Percentiles rank a stretch among this genome's conserved stretches.
Evolutionary conservation across 768 basidiomycete genomes (phyloP).

Genomic region (Calocera viscosa): DNA sequence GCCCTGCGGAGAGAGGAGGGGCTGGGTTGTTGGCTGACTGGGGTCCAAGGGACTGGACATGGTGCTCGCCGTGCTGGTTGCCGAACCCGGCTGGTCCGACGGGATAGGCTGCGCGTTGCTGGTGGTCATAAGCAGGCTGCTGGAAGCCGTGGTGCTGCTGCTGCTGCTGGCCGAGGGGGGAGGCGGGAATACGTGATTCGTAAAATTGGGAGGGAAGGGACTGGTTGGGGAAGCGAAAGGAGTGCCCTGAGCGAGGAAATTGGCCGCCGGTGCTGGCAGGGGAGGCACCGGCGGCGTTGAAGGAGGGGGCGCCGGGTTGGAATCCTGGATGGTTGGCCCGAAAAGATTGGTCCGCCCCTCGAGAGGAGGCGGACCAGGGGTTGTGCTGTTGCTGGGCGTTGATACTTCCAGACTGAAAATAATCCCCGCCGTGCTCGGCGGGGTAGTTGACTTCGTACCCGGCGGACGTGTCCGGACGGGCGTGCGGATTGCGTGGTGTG

Average conservation of each 20-base stretch:
- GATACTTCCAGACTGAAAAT: background rate
- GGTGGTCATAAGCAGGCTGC: background rate
- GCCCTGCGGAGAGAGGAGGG: background rate
- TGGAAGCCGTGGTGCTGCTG: background rate
- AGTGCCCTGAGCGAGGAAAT: slow-evolving; percentile 2
- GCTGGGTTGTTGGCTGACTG: background rate
- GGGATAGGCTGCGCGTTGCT: background rate
- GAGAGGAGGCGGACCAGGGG: background rate
- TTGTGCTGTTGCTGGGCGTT: background rate
- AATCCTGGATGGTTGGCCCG: background rate
- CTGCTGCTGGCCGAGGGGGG: background rate
- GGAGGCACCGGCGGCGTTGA: background rate
- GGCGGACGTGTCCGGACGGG: background rate
- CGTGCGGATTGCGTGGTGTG: background rate
- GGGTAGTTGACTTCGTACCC: background rate
- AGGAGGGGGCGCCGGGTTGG: background rate
- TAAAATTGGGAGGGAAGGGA: background rate
- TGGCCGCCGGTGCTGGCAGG: background rate
- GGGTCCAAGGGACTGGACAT: background rate
- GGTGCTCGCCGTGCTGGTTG: background rate
- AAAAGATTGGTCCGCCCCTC: slow-evolving; percentile 1
- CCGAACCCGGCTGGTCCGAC: background rate
- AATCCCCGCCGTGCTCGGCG: slow-evolving; percentile 2
- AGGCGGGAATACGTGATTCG: background rate
- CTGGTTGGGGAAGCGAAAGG: slow-evolving; percentile 1